Conservation (phyloP, 2,329 filamentous ascomycete species). For the Trichoderma polysporum region DNA sequence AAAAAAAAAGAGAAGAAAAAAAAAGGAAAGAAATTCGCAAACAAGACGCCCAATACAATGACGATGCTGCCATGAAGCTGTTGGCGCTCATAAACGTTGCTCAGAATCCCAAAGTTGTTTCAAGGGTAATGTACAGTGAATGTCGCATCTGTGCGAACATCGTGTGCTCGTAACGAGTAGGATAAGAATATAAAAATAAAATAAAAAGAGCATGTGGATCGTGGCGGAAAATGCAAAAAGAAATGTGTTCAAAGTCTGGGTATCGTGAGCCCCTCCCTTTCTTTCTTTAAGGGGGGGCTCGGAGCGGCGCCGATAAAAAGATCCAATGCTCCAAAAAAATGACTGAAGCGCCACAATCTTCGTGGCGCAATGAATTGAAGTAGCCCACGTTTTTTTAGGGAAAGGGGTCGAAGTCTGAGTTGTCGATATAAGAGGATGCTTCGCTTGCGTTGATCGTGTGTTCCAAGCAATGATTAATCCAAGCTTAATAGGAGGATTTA, state of each 20-base stretch:
- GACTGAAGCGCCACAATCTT: constrained; percentile 8
- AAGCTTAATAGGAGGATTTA: background rate
- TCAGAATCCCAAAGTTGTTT: constrained; percentile 8
- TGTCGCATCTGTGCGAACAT: constrained; percentile 7
- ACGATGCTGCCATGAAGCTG: constrained; percentile 18
- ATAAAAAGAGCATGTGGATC: constrained; percentile 12
- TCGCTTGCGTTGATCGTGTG: background rate
- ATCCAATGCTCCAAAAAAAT: constrained; percentile 18
- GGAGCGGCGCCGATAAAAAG: constrained; percentile 15
- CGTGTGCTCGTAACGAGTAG: constrained; percentile 3
- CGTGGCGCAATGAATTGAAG: constrained; percentile 10
- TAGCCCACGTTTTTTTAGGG: constrained; percentile 5
- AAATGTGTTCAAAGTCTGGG: constrained; percentile 20
- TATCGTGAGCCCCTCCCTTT: constrained; percentile 17
- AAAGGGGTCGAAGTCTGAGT: background rate
- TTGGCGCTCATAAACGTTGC: constrained; percentile 14
- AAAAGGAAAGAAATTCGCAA: constrained; percentile 1
- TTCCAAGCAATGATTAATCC: background rate
- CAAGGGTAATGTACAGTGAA: constrained; percentile 18
- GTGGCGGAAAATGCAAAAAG: constrained; percentile 10
- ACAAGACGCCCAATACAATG: constrained; percentile 21
- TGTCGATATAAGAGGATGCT: background rate
- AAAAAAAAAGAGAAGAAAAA: background rate
- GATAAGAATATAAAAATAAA: background rate
- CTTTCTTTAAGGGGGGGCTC: background rate